Conservation (phyloP, 2,329 filamentous ascomycete genomes). For the Colletotrichum salicis region DNA sequence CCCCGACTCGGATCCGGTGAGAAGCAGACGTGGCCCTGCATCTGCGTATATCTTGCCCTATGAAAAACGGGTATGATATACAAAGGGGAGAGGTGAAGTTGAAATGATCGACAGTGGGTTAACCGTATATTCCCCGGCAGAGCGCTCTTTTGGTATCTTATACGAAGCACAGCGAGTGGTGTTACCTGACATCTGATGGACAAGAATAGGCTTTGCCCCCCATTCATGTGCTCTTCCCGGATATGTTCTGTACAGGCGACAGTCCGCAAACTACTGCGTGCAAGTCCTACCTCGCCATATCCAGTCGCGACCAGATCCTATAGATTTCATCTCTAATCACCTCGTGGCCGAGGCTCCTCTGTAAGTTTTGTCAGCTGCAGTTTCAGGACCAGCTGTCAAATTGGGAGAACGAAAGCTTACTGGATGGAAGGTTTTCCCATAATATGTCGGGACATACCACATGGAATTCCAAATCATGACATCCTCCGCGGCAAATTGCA, state of each 20-base stretch:
- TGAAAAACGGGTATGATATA: background rate
- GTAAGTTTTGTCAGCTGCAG: constrained; percentile 22
- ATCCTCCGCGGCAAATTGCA: constrained; percentile 44
- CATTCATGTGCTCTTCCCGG: background rate
- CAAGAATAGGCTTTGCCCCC: background rate
- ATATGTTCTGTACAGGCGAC: background rate
- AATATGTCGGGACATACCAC: constrained; percentile 60
- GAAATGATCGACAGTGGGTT: background rate
- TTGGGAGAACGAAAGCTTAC: constrained; percentile 39
- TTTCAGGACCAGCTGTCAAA: background rate
- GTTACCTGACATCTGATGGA: background rate
- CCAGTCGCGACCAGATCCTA: constrained; percentile 8
- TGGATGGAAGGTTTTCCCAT: constrained; percentile 58
- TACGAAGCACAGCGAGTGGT: background rate
- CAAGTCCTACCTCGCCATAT: background rate
- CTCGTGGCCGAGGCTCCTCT: constrained; percentile 36
- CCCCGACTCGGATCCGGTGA: background rate
- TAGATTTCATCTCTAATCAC: constrained; percentile 37
- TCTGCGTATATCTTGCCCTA: background rate
- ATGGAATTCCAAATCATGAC: constrained; percentile 47
- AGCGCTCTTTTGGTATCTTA: background rate
- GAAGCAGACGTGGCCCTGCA: background rate
- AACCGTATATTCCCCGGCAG: background rate
- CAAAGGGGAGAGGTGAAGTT: background rate
- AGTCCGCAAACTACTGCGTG: background rate